Evolutionary conservation across 2,329 filamentous ascomycete species (phyloP), one percentile per base, ranked within the genome.

Genomic region (Ambrosiella cleistominuta): DNA sequence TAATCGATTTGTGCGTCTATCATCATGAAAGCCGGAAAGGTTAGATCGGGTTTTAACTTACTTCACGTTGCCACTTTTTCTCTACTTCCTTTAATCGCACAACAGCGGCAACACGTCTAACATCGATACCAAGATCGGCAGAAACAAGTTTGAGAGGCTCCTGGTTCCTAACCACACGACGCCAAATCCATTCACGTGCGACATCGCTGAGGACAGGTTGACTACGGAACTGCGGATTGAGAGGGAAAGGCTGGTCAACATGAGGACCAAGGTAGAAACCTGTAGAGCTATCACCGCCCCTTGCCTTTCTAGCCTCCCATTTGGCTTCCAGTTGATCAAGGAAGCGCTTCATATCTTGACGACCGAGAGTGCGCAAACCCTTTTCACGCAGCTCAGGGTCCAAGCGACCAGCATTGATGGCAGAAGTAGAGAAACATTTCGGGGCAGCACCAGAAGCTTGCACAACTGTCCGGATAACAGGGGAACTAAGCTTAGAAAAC

Each of bases 51-150:
- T 12, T 40, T 27, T 7, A 36, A 68, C 87, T 77, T 78, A 95
- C 90, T 75, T 90, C 76, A 65, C 74, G 69, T 62, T 77, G 68
- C 87, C 84, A 89, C 63, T 83, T 75, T 72, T 85, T 88, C 73
- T 96, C 88, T 63, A 95, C 75, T 69, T 88, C 82, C 73, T 91
- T 91, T 65, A 96, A 73, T 65, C 90, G 76, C 60, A 95, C 85
- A 17, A 95, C 86, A 19, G 90, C 90, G 36, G 83, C 89, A 15
- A 95, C 85, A 64, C 90, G 79, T 66, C 86, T 80, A 70, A 95
- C 84, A 66, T 93, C 88, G 27, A 95, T 80, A 36, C 82, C 80
- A 64, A 86, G 78, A 65, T 88, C 79, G 1, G 85, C 84, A 66
- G 87, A 90, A 17, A 94, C 86, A 49, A 78, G 78, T 65, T 88